Base-by-base conservation (phyloP, 257 asterid species). In the Nicotiana knightiana region DNA sequence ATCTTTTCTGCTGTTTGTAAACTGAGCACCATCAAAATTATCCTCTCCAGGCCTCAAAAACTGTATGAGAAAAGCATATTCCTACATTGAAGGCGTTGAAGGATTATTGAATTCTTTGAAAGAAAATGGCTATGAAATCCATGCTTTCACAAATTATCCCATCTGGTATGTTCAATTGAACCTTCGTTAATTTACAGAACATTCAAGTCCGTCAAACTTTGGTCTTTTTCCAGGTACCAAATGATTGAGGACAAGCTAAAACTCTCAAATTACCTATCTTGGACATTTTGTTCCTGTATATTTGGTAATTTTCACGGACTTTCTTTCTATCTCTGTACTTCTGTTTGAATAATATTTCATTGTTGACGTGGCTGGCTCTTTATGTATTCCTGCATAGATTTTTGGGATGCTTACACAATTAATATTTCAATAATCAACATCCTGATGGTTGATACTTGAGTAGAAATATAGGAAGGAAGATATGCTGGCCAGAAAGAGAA, bases 201-300 rank as follows among this genome's bases (percentile, higher is more conserved):
- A 26, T 48, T 51, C 64, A 81, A 48, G 35, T 37, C 33, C 9
- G 32, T 18, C 83, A 81, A 68, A 48, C 46, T 59, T 77, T 67
- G 75, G 61, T 26, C 67, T 71, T 80, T 28, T 83, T 85, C 85
- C 88, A 95, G 98, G 99, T 95, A 90, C 83, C 86, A 87, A 84
- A 91, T 95, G 83, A 93, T 95, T 79, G 99, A 95, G 86, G 95
- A 93, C 21, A 92, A 93, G 88, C 90, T 96, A 80, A 89, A 91
- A 78, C 93, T 96, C 80, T 93, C 98, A 24, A 86, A 84, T 78
- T 91, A 91, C 91, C 83, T 96, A 82, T 96, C 97, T 83, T 93
- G 99, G 99, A 96, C 99, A 78, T 96, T 96, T 87, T 96, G 98
- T 87, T 96, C 99, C 43, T 96, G 99, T 86, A 73, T 67, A 85